phyloP scores from a whole-genome alignment of 2,329 filamentous ascomycete species.

The Aurifilum marmelostoma region DNA sequence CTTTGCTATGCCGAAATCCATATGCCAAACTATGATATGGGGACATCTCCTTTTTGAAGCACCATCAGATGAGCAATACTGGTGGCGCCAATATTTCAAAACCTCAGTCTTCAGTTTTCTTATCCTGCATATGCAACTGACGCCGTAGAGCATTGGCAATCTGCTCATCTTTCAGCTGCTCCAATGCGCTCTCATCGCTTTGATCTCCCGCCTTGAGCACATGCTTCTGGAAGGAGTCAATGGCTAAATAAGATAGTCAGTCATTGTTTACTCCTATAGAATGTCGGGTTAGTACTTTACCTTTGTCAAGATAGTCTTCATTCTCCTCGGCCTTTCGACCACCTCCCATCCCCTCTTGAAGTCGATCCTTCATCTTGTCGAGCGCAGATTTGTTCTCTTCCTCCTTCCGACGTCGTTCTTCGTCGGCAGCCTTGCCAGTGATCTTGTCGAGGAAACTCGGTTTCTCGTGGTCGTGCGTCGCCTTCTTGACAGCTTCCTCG shows the following conservation, averaged over 20 bases:
- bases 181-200: conserved; percentile 70
- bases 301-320: conserved; percentile 80
- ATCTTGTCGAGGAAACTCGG: conserved; percentile 24
- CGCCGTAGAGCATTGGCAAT: conserved; percentile 73
- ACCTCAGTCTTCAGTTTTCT: conserved; percentile 6
- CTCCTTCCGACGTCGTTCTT: conserved; percentile 23
- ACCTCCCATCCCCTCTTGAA: conserved; percentile 73
- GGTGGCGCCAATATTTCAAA: too few relatives aligned
- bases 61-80: too few relatives aligned
- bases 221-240: conserved; percentile 79
- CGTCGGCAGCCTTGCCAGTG: conserved; percentile 25
- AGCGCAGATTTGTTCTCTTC: conserved; percentile 22
- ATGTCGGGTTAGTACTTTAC: conserved; percentile 61
- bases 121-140: conserved; percentile 46
- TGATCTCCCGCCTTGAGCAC: conserved; percentile 73
- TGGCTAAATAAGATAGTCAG: conserved; percentile 50
- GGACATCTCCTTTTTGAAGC: too few relatives aligned
- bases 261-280: too few relatives aligned
- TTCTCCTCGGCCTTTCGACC: conserved; percentile 77
- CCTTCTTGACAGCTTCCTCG: background rate
- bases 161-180: conserved; percentile 83
- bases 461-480: conserved; percentile 5
- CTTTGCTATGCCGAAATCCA: too few relatives aligned
- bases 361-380: conserved; percentile 52
- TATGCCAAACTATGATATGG: too few relatives aligned